phyloP scores from a whole-genome alignment of 164 flowering plant genomes.

The Vitis labrusca region DNA sequence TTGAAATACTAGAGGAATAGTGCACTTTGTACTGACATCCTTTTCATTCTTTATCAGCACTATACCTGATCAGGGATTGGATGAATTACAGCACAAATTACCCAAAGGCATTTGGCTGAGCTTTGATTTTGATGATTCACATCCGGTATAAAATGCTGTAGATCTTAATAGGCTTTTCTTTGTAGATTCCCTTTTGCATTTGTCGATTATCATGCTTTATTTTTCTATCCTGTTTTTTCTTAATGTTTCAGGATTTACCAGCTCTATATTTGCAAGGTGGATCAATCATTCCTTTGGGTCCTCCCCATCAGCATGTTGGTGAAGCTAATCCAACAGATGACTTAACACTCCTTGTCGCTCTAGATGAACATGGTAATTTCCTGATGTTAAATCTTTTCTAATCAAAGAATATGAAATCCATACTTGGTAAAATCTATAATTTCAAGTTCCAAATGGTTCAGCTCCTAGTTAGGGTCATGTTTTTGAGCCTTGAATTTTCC shows the following conservation, averaged over 20 bases:
- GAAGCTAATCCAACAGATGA: conserved; percentile 73
- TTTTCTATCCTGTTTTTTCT: conserved; percentile 3
- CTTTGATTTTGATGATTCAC: conserved; percentile 87
- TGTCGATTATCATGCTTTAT: neutral
- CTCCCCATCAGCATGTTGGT: conserved; percentile 72
- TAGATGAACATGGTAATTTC: conserved; percentile 74
- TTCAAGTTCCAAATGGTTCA: neutral
- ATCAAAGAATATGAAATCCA: neutral
- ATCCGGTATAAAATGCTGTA: conserved; percentile 61
- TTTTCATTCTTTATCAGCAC: conserved; percentile 46
- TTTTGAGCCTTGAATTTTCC: neutral
- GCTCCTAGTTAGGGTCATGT: neutral
- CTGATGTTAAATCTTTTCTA: neutral
- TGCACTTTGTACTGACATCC: neutral
- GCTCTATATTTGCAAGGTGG: conserved; percentile 82
- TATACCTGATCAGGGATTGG: conserved; percentile 37
- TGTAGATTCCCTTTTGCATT: neutral
- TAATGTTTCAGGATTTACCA: conserved; percentile 73
- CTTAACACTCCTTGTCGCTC: conserved; percentile 67
- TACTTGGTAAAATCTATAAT: neutral
- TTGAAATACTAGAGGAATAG: too few species aligned
- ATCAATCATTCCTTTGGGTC: conserved; percentile 76
- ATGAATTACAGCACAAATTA: conserved; percentile 38
- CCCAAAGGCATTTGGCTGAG: conserved; percentile 84
- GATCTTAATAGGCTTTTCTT: neutral